These are phyloP conservation scores for Dichotomopilus funicola DNA, from an alignment of 2,329 filamentous ascomycete genomes.

Conservation along the genomic window DNA sequence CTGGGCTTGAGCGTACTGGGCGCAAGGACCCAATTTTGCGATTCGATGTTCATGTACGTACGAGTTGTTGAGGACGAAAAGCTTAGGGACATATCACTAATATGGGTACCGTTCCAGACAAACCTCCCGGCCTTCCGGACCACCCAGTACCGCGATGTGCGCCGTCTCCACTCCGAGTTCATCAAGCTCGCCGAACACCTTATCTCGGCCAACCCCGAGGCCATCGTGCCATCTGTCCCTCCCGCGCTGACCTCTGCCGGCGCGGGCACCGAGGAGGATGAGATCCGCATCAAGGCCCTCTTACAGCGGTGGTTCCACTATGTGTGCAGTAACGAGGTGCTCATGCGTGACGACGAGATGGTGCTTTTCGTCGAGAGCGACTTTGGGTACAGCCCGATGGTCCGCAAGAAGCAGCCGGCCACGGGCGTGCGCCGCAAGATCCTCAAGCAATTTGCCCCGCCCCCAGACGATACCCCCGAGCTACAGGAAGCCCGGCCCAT, in stretches of 20 bases:
- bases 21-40: constrained; percentile 92
- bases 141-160: constrained; percentile 95
- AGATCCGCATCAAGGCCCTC: constrained; percentile 76
- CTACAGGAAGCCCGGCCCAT: constrained; percentile 80
- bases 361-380: constrained; percentile 98
- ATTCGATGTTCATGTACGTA: constrained; percentile 86
- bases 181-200: constrained; percentile 93
- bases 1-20: constrained; percentile 82
- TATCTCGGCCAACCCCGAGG: constrained; percentile 95
- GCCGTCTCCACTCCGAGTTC: constrained; percentile 92
- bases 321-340: constrained; percentile 82
- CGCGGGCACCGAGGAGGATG: constrained; percentile 93
- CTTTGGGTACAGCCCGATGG: constrained; percentile 93
- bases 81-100: not conserved
- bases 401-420: constrained; percentile 92
- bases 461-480: constrained; percentile 94
- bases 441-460: constrained; percentile 95
- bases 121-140: constrained; percentile 98
- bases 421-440: constrained; percentile 93
- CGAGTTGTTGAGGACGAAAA: constrained; percentile 26
- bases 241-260: constrained; percentile 92
- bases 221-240: constrained; percentile 87
- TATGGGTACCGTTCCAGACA: constrained; percentile 53
- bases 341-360: constrained; percentile 96
- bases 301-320: constrained; percentile 95